phyloP scores from a whole-genome alignment of 2,329 filamentous ascomycete genomes.

The Pestalotiopsis sp. region DNA sequence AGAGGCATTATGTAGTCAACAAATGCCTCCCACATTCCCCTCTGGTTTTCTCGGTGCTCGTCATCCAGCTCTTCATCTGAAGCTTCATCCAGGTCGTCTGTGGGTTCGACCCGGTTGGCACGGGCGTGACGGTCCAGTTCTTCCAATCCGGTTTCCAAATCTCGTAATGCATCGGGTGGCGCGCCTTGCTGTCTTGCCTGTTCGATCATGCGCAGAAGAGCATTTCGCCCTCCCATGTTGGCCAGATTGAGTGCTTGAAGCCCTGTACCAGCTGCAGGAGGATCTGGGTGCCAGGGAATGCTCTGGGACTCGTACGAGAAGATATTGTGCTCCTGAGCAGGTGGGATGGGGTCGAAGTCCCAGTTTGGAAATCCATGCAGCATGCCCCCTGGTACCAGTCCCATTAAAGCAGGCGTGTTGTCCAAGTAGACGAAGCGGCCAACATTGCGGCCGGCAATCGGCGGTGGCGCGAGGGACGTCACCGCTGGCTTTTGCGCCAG shows the following conservation, averaged over 20 bases:
- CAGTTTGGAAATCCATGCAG: slow-evolving; percentile 69
- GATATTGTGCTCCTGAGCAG: slow-evolving; percentile 57
- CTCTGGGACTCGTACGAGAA: slow-evolving; percentile 48
- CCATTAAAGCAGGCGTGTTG: slow-evolving; percentile 72
- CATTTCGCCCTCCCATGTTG: slow-evolving; percentile 11
- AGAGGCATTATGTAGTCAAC: slow-evolving; percentile 18
- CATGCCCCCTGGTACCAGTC: slow-evolving; percentile 67
- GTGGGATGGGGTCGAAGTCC: slow-evolving; percentile 83
- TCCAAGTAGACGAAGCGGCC: slow-evolving; percentile 81
- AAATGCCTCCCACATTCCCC: slow-evolving; percentile 13
- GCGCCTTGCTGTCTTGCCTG: slow-evolving; percentile 23
- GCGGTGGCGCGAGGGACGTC: slow-evolving; percentile 37
- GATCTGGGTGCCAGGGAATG: slow-evolving; percentile 44
- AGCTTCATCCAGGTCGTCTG: slow-evolving; percentile 14
- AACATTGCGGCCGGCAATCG: slow-evolving; percentile 51
- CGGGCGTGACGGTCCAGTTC: slow-evolving; percentile 16
- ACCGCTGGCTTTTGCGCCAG: slow-evolving; percentile 49
- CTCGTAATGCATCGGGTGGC: slow-evolving; percentile 21
- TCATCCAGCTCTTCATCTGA: not conserved
- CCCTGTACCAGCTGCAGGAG: slow-evolving; percentile 1
- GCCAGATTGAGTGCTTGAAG: slow-evolving; percentile 17
- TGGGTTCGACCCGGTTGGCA: slow-evolving; percentile 4
- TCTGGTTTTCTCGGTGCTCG: not conserved
- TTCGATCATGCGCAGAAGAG: slow-evolving; percentile 20
- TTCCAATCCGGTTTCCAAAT: slow-evolving; percentile 23